Evolutionary conservation across 2,329 filamentous ascomycete species (phyloP).

Genomic region (Scytalidium sp.): DNA sequence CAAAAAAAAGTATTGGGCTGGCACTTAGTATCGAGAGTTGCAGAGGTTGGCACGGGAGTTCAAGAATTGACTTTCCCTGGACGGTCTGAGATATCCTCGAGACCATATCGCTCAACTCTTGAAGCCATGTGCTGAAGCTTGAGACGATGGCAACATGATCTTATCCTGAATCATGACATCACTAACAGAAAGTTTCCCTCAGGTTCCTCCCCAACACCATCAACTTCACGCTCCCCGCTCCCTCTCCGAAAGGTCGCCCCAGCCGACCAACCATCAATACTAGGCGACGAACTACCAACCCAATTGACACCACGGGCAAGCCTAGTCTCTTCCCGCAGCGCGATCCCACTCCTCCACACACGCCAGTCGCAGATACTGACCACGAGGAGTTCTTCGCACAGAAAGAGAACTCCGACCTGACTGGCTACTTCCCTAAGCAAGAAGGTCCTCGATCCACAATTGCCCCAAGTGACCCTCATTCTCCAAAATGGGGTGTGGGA

Average conservation of each 20-base stretch:
- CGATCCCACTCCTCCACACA: conserved; percentile 28
- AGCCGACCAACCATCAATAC: conserved; percentile 40
- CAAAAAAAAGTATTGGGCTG: too few species aligned
- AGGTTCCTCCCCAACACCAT: conserved; percentile 93
- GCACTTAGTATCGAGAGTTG: not conserved
- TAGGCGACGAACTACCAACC: conserved; percentile 40
- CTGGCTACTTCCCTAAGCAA: conserved; percentile 52
- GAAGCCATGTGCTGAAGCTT: not conserved
- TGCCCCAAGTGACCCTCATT: conserved; percentile 70
- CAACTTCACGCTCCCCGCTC: conserved; percentile 70
- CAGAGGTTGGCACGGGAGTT: too few species aligned
- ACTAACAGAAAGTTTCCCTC: conserved; percentile 3
- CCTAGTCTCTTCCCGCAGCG: conserved; percentile 28
- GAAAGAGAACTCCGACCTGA: conserved; percentile 47
- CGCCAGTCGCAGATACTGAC: conserved; percentile 33
- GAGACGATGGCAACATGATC: too few species aligned
- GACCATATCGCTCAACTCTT: too few species aligned
- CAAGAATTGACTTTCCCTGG: too few species aligned
- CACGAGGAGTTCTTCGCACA: conserved; percentile 51
- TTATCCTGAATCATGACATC: too few species aligned
- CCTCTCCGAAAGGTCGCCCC: conserved; percentile 22
- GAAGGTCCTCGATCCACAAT: conserved; percentile 47
- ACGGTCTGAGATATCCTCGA: too few species aligned
- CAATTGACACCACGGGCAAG: conserved; percentile 55
- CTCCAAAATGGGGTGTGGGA: conserved; percentile 68